These are phyloP conservation scores for Calonectria leucothoes DNA, from an alignment of 2,329 filamentous ascomycete genomes.

Conservation along the genomic window DNA sequence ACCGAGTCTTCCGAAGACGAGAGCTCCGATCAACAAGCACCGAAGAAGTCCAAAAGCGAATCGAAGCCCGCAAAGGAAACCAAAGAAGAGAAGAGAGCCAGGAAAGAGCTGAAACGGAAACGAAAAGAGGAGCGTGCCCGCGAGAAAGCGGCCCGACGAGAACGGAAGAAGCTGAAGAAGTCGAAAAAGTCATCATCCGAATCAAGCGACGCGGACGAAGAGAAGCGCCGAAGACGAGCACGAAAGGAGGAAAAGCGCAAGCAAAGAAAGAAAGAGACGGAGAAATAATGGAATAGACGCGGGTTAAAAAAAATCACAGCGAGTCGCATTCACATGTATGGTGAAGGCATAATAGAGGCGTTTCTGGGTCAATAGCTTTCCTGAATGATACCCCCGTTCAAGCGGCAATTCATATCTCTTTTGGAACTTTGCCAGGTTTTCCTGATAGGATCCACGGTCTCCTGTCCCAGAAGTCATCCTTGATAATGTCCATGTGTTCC, in stretches of 20 bases:
- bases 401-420: slow-evolving; percentile 58
- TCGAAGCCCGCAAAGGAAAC: slow-evolving; percentile 48
- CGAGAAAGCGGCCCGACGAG: slow-evolving; percentile 37
- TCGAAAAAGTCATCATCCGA: slow-evolving; percentile 42
- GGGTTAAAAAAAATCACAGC: slow-evolving; percentile 24
- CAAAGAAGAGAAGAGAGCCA: slow-evolving; percentile 56
- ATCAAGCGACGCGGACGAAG: slow-evolving; percentile 50
- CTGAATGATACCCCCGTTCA: slow-evolving; percentile 46
- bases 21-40: slow-evolving; percentile 48
- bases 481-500: slow-evolving; percentile 93
- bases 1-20: slow-evolving; percentile 41
- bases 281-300: slow-evolving; percentile 29
- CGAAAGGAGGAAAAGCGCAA: slow-evolving; percentile 55
- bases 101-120: slow-evolving; percentile 47
- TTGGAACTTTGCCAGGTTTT: slow-evolving; percentile 77
- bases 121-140: slow-evolving; percentile 42
- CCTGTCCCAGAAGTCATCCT: slow-evolving; percentile 91
- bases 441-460: slow-evolving; percentile 87
- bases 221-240: slow-evolving; percentile 58
- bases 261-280: slow-evolving; percentile 42
- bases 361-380: slow-evolving; percentile 39
- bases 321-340: slow-evolving; percentile 22
- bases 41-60: slow-evolving; percentile 17
- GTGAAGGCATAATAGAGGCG: slow-evolving; percentile 40
- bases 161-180: slow-evolving; percentile 41